phyloP scores from a whole-genome alignment of 768 basidiomycete genomes.

The Tulasnella sp. region DNA sequence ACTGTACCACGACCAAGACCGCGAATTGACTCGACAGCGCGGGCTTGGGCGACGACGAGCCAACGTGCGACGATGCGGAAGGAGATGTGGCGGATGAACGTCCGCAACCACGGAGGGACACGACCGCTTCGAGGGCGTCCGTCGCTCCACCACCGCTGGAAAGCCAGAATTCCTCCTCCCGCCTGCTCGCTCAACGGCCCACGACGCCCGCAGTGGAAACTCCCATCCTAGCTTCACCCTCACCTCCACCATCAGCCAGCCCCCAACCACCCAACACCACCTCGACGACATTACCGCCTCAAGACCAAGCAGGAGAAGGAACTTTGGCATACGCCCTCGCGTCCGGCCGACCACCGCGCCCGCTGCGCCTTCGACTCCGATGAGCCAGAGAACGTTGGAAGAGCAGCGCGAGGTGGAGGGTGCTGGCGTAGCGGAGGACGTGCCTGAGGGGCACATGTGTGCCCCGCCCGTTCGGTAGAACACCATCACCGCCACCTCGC shows the following conservation, averaged over 20 bases:
- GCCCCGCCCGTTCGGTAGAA: not conserved
- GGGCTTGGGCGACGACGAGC: not conserved
- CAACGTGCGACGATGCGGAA: not conserved
- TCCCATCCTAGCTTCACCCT: not conserved
- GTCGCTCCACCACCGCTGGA: not conserved
- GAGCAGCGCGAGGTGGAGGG: not conserved
- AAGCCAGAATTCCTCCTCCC: not conserved
- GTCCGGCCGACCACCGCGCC: not conserved
- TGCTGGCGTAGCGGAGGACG: not conserved
- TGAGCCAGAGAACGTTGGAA: not conserved
- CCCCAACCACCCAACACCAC: not conserved
- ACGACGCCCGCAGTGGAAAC: not conserved
- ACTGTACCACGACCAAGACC: not conserved
- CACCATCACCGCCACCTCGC: too few relatives aligned
- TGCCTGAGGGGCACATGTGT: slow-evolving; percentile 24
- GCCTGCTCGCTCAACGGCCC: not conserved
- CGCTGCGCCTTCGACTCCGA: not conserved
- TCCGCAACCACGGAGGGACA: not conserved
- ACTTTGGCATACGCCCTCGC: slow-evolving; percentile 11
- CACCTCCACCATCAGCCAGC: not conserved
- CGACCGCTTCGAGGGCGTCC: not conserved
- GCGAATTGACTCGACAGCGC: not conserved
- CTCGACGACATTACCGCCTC: not conserved
- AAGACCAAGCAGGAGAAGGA: not conserved
- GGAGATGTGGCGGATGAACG: not conserved